A percentile compares a stretch with the other conserved stretches of the same genome.
Conservation (phyloP, 352 stramenopile genomes). For the Globisporangium cederbergense region DNA sequence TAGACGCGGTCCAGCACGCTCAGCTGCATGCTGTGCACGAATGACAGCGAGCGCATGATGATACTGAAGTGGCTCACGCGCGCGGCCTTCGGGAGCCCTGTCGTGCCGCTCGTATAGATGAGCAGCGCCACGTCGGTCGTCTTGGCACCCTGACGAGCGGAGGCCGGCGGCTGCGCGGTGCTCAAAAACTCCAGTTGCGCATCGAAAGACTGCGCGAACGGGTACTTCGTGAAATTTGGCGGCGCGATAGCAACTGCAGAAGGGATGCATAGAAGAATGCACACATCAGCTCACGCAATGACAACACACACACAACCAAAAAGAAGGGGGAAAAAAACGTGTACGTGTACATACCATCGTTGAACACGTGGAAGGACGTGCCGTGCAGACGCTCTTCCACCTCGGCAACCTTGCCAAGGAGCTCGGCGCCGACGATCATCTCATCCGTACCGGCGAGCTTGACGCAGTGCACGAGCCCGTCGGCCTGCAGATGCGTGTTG, state of each 20-base stretch:
- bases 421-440: conserved; percentile 68
- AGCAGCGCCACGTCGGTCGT: conserved; percentile 64
- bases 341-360: conserved; percentile 29
- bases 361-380: conserved; percentile 51
- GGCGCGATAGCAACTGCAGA: conserved; percentile 20
- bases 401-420: conserved; percentile 39
- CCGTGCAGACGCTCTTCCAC: conserved; percentile 32
- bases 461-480: conserved; percentile 75
- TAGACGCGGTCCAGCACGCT: conserved; percentile 68
- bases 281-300: background rate
- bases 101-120: conserved; percentile 89
- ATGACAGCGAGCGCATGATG: conserved; percentile 51
- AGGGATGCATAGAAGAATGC: background rate
- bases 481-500: conserved; percentile 71
- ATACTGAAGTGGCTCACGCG: conserved; percentile 75
- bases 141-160: conserved; percentile 31
- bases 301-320: background rate
- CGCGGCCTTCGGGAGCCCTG: conserved; percentile 73
- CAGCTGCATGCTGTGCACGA: conserved; percentile 49
- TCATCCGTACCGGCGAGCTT: conserved; percentile 54
- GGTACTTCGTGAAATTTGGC: conserved; percentile 14
- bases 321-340: conserved; percentile 8
- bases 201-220: conserved; percentile 48
- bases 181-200: conserved; percentile 27
- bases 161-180: conserved; percentile 21